Evolutionary conservation across 257 asterid genomes (phyloP).

Genomic region (Primulina huaijiensis): DNA sequence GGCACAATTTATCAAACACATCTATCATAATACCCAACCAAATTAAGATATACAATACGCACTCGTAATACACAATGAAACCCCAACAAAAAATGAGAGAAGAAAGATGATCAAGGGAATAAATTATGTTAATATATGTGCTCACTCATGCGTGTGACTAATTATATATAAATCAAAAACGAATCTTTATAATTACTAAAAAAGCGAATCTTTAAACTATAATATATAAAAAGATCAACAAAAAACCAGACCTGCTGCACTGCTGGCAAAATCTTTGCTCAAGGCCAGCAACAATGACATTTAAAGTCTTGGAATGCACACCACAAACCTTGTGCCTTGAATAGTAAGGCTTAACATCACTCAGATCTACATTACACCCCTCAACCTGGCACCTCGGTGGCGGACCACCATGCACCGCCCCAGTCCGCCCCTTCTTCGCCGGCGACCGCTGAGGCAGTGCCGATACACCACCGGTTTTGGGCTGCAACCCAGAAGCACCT

Average conservation of each 20-base stretch:
- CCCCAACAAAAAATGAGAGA: background rate
- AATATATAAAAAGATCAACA: background rate
- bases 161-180: background rate
- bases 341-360: slow-evolving; percentile 90
- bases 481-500: slow-evolving; percentile 32
- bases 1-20: background rate
- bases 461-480: slow-evolving; percentile 32
- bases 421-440: slow-evolving; percentile 64
- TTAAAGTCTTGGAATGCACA: slow-evolving; percentile 75
- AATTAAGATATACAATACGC: background rate
- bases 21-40: background rate
- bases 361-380: slow-evolving; percentile 92
- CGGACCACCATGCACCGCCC: slow-evolving; percentile 25
- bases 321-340: slow-evolving; percentile 93
- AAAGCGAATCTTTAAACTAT: background rate
- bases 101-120: background rate
- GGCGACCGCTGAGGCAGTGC: slow-evolving; percentile 39
- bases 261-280: slow-evolving; percentile 99
- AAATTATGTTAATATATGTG: background rate
- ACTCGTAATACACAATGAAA: background rate
- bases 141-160: background rate
- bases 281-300: slow-evolving; percentile 79
- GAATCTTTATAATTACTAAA: background rate
- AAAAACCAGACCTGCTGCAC: slow-evolving; percentile 74
- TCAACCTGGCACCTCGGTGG: slow-evolving; percentile 93